Evolutionary conservation across 805 yeast species (phyloP).

Genomic region (Starmerella riodocensis): DNA sequence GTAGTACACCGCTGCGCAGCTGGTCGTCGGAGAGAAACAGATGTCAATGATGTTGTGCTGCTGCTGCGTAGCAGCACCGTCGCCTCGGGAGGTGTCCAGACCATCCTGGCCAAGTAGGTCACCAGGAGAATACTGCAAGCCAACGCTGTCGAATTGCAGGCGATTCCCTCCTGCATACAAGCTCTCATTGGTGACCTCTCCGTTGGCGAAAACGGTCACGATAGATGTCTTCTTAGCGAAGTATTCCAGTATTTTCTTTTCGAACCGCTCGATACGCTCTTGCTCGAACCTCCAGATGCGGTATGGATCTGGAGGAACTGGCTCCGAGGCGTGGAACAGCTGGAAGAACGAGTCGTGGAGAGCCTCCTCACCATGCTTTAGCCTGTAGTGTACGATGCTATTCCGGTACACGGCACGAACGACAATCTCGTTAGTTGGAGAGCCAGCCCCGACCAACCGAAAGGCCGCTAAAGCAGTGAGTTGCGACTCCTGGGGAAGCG

Average conservation of each 20-base stretch:
- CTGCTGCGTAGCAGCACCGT: background rate
- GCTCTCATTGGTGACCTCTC: slow-evolving; percentile 20
- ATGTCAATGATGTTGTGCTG: slow-evolving; percentile 12
- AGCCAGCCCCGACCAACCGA: background rate
- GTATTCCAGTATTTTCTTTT: slow-evolving; percentile 10
- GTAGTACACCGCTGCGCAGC: slow-evolving; percentile 10
- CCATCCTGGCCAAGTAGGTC: slow-evolving; percentile 2
- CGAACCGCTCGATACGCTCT: background rate
- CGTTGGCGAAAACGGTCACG: slow-evolving; percentile 15
- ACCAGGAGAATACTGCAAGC: slow-evolving; percentile 8
- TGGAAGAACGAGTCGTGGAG: slow-evolving; percentile 20
- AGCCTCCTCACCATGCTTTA: slow-evolving; percentile 7
- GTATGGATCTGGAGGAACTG: slow-evolving; percentile 12
- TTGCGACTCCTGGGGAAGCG: background rate
- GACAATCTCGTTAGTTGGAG: background rate
- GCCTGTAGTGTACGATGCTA: slow-evolving; percentile 3
- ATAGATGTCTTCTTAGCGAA: slow-evolving; percentile 17
- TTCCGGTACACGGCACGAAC: slow-evolving; percentile 8
- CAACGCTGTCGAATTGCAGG: slow-evolving; percentile 9
- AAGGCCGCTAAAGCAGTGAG: slow-evolving; percentile 1
- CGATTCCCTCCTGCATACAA: slow-evolving; percentile 12
- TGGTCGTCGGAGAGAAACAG: slow-evolving; percentile 26
- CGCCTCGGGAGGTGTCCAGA: background rate
- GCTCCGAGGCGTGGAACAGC: slow-evolving; percentile 11
- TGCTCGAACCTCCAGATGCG: slow-evolving; percentile 9